Evolutionary conservation across 768 basidiomycete genomes (phyloP).

Genomic region (Cyclocybe cylindracea): DNA sequence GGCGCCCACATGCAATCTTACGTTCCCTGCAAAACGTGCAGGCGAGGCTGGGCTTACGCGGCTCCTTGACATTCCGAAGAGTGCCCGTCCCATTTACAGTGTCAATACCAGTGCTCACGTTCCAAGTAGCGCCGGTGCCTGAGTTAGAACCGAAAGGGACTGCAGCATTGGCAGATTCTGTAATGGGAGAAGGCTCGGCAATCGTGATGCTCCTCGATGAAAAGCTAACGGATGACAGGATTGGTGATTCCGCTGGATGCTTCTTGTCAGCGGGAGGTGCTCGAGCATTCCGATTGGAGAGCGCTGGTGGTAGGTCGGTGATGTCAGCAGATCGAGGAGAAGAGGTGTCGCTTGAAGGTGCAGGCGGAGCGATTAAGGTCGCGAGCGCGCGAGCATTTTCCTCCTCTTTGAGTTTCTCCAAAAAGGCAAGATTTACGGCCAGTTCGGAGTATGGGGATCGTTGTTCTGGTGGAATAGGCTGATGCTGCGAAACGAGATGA

Average conservation of each 20-base stretch:
- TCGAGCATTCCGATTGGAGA: no score
- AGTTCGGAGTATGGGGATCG: slow-evolving; percentile 28
- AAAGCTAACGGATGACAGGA: no score
- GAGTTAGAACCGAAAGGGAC: not conserved
- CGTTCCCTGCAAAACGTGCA: slow-evolving; percentile 43
- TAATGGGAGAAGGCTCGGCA: not conserved
- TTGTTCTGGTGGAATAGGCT: slow-evolving; percentile 19
- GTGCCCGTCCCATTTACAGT: not conserved
- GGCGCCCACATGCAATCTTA: slow-evolving; percentile 42
- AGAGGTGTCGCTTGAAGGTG: not conserved
- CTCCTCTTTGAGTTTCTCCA: slow-evolving; percentile 13
- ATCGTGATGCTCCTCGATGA: not conserved
- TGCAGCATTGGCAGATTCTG: not conserved
- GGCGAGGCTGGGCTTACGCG: slow-evolving; percentile 31
- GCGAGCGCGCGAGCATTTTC: slow-evolving; percentile 3
- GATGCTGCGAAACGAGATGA: slow-evolving; percentile 10
- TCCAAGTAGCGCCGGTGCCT: not conserved
- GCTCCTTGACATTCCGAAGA: slow-evolving; percentile 17
- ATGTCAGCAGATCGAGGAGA: not conserved
- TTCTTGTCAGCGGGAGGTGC: no score
- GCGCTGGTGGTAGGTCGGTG: not conserved
- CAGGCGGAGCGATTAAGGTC: not conserved
- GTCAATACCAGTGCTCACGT: not conserved
- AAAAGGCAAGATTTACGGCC: slow-evolving; percentile 20
- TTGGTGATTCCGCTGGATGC: no score